Evolutionary conservation across 2,329 filamentous ascomycete species (phyloP).

Genomic region (Trichoderma asperellum): DNA sequence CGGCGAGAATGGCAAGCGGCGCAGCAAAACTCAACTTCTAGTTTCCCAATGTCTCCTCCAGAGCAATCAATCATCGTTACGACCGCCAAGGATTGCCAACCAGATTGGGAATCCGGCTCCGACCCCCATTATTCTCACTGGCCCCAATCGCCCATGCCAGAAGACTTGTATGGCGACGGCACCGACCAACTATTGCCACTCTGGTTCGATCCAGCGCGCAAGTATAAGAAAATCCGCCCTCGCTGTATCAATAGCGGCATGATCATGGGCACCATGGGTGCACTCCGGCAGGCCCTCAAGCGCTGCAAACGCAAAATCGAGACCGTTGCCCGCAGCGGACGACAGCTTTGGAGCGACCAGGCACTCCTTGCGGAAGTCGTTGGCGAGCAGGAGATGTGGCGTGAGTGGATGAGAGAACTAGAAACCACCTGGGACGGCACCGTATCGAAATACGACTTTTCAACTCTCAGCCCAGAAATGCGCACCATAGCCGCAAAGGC

Average conservation of each 20-base stretch:
- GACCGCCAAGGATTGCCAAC: conserved; percentile 43
- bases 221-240: conserved; percentile 38
- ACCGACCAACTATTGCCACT: conserved; percentile 39
- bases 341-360: conserved; percentile 47
- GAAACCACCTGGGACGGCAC: conserved; percentile 40
- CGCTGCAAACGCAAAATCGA: conserved; percentile 34
- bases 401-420: conserved; percentile 29
- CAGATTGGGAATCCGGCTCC: conserved; percentile 41
- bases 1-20: conserved; percentile 30
- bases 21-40: not conserved
- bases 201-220: conserved; percentile 40
- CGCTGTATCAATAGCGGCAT: conserved; percentile 37
- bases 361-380: conserved; percentile 46
- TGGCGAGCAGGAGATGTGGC: conserved; percentile 46
- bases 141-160: conserved; percentile 43
- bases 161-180: conserved; percentile 41
- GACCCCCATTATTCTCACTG: conserved; percentile 44
- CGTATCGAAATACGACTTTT: conserved; percentile 27
- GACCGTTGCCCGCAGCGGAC: conserved; percentile 37
- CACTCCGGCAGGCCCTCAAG: conserved; percentile 34
- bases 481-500: conserved; percentile 38
- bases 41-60: conserved; percentile 33
- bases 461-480: conserved; percentile 31
- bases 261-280: conserved; percentile 36
- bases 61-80: conserved; percentile 38